Evolutionary conservation across 1,139 yeast genomes (phyloP).

Genomic region (Blastobotrys arbuscula): DNA sequence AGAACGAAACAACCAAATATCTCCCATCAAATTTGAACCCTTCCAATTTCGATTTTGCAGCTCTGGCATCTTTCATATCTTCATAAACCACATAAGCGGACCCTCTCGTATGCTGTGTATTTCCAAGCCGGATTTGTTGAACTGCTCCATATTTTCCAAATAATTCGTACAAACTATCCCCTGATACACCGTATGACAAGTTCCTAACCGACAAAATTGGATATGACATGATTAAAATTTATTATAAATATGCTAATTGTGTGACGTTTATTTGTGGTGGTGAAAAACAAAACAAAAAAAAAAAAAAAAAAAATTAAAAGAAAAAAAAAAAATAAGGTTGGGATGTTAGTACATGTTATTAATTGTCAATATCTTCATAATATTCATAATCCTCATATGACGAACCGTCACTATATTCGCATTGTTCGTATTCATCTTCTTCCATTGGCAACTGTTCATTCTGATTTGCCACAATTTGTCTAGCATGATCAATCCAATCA

Average conservation of each 20-base stretch:
- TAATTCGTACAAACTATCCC: conserved; percentile 46
- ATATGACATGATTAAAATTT: too few relatives aligned
- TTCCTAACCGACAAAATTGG: conserved; percentile 48
- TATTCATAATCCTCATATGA: background rate
- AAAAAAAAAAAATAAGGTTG: too few relatives aligned
- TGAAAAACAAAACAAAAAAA: too few relatives aligned
- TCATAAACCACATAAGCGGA: conserved; percentile 56
- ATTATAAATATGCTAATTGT: too few relatives aligned
- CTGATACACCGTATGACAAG: conserved; percentile 48
- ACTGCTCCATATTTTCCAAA: conserved; percentile 56
- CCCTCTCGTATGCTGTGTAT: conserved; percentile 43
- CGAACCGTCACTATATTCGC: background rate
- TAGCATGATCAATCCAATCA: background rate
- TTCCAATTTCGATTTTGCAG: conserved; percentile 49
- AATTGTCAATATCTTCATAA: background rate
- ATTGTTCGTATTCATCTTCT: background rate
- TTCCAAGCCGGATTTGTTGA: conserved; percentile 49
- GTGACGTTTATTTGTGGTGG: too few relatives aligned
- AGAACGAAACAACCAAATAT: conserved; percentile 49
- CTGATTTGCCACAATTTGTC: background rate
- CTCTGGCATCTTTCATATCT: conserved; percentile 43
- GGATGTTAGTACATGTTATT: background rate
- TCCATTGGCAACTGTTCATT: background rate
- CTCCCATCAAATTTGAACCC: conserved; percentile 60
- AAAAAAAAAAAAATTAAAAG: too few relatives aligned